Conservation (phyloP, 176 grass and related monocot genomes). For the Carex pumila region DNA sequence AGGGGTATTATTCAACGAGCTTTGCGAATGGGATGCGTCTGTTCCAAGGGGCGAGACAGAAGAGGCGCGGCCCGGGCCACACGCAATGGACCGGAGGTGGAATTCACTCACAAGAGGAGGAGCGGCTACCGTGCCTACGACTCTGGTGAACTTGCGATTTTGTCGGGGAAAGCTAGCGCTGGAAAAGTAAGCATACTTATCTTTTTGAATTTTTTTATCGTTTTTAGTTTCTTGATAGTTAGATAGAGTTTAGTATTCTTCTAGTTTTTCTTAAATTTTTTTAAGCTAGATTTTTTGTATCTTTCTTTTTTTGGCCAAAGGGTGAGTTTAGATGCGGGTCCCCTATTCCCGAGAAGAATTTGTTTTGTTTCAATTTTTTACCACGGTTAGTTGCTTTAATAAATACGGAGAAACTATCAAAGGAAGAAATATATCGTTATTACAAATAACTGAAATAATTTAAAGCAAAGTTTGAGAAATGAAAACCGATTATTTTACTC, state of each 20-base stretch:
- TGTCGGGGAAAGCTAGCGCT: constrained; percentile 35
- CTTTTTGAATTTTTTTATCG: background rate
- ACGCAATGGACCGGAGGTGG: constrained; percentile 1
- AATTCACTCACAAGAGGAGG: constrained; percentile 4
- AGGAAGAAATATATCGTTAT: background rate
- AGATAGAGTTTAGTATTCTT: background rate
- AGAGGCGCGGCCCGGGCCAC: background rate
- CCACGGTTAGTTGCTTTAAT: background rate
- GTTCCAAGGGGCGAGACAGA: constrained; percentile 20
- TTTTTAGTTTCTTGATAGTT: background rate
- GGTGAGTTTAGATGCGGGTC: background rate
- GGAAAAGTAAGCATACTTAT: constrained; percentile 37
- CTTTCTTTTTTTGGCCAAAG: background rate
- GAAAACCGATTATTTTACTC: background rate
- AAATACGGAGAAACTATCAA: background rate
- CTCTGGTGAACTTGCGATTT: constrained; percentile 57
- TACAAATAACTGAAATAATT: background rate
- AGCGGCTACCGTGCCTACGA: constrained; percentile 32
- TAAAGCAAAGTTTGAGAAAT: background rate
- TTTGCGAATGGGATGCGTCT: constrained; percentile 56
- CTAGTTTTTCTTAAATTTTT: background rate
- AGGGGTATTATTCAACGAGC: background rate
- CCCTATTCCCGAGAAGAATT: background rate
- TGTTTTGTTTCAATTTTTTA: background rate
- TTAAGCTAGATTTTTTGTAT: background rate